These are phyloP conservation scores for Gillenia trifoliata DNA, from an alignment of 306 rosid species.

Conservation along the genomic window DNA sequence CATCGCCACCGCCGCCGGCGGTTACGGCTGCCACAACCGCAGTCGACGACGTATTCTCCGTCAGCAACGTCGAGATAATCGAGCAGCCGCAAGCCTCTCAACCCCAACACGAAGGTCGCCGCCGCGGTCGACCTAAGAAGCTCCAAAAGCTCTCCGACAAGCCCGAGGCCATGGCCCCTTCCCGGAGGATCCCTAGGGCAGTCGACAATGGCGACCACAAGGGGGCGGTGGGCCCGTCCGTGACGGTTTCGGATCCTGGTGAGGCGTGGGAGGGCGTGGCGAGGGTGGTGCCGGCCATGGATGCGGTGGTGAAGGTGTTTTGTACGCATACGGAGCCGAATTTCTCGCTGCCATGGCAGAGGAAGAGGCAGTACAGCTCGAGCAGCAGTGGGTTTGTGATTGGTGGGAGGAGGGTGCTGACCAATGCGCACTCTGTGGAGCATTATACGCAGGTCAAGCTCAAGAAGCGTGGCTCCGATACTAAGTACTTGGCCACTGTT, in stretches of 20 bases:
- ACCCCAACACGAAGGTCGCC: constrained; percentile 19
- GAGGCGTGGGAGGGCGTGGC: constrained; percentile 39
- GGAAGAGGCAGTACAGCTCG: constrained; percentile 85
- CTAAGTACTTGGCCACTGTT: constrained; percentile 87
- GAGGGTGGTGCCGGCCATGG: constrained; percentile 70
- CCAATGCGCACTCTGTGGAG: constrained; percentile 95
- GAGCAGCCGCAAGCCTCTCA: constrained; percentile 33
- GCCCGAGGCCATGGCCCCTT: constrained; percentile 24
- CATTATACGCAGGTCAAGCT: constrained; percentile 91
- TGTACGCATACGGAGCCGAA: constrained; percentile 93
- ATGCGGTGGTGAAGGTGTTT: constrained; percentile 89
- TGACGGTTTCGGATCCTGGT: constrained; percentile 24
- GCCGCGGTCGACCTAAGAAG: constrained; percentile 73
- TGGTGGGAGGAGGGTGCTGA: constrained; percentile 72
- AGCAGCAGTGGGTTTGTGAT: constrained; percentile 95
- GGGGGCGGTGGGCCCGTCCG: constrained; percentile 15
- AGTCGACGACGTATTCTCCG: constrained; percentile 55
- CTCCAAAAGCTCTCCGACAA: constrained; percentile 36
- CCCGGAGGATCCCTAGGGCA: constrained; percentile 33
- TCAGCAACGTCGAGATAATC: constrained; percentile 57
- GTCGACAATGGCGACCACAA: constrained; percentile 29
- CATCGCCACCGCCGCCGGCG: constrained; percentile 12
- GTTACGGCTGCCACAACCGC: neutral
- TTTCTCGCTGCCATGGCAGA: constrained; percentile 96
- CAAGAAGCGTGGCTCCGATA: constrained; percentile 95